A percentile compares a stretch with the other conserved stretches of the same genome.
These are phyloP conservation scores for Boechera retrofracta DNA, from an alignment of 345 rosid genomes.

Conservation along the genomic window DNA sequence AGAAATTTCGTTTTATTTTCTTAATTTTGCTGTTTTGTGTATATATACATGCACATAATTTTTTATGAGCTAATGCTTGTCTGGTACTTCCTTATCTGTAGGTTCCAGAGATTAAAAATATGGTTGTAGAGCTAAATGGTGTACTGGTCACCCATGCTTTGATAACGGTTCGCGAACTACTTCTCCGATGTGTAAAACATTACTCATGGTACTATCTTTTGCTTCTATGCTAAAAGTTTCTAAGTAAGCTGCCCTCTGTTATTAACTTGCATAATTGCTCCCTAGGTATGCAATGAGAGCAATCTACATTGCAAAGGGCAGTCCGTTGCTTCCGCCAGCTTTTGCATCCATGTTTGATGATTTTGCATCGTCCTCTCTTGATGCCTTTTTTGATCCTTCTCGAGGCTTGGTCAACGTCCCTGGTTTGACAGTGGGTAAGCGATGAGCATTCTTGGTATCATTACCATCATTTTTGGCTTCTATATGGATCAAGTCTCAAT, in stretches of 20 bases:
- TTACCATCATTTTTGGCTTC: conserved; percentile 22
- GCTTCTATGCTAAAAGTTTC: conserved; percentile 8
- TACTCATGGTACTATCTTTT: conserved; percentile 74
- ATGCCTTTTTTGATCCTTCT: conserved; percentile 95
- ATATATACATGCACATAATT: conserved; percentile 21
- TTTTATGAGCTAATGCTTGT: conserved; percentile 25
- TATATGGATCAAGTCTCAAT: conserved; percentile 6
- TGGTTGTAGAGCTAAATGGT: conserved; percentile 94
- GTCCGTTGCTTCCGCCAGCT: conserved; percentile 85
- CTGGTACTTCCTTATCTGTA: conserved; percentile 48
- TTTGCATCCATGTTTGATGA: conserved; percentile 91
- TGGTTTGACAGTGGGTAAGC: conserved; percentile 78
- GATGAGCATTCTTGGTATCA: conserved; percentile 21
- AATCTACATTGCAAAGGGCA: conserved; percentile 90
- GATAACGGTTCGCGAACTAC: conserved; percentile 77
- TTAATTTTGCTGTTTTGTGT: conserved; percentile 33
- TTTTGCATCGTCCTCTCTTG: conserved; percentile 89
- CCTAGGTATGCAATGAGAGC: conserved; percentile 95
- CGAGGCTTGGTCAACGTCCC: conserved; percentile 74
- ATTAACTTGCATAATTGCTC: conserved; percentile 18
- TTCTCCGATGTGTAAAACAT: conserved; percentile 79
- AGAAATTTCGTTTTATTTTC: conserved; percentile 17
- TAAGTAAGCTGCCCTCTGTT: background rate
- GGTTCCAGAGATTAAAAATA: conserved; percentile 84
- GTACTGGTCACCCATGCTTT: conserved; percentile 89